Percentiles rank a stretch among this genome's conserved stretches.
These are phyloP conservation scores for Globisporangium rhizosaccharum DNA, from an alignment of 352 stramenopile genomes.

Conservation along the genomic window DNA sequence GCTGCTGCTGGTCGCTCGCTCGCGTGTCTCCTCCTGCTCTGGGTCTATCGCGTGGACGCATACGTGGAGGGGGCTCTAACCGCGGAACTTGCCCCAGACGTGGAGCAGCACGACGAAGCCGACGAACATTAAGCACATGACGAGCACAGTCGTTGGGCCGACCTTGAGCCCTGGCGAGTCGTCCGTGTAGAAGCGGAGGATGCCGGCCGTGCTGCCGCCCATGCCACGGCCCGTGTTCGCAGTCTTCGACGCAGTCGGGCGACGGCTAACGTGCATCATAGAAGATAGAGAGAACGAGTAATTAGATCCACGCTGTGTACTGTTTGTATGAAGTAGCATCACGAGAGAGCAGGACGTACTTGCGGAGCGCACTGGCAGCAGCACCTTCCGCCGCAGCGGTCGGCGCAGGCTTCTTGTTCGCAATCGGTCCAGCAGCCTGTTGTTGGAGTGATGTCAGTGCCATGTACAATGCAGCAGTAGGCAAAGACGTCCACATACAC, in stretches of 20 bases:
- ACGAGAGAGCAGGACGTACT: slow-evolving; percentile 25
- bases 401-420: slow-evolving; percentile 65
- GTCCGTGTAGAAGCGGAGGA: slow-evolving; percentile 97
- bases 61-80: slow-evolving; percentile 21
- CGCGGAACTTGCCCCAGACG: slow-evolving; percentile 96
- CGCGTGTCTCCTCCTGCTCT: slow-evolving; percentile 3
- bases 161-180: slow-evolving; percentile 96
- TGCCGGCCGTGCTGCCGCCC: slow-evolving; percentile 85
- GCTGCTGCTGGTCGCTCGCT: background rate
- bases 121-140: slow-evolving; percentile 94
- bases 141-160: slow-evolving; percentile 93
- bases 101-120: slow-evolving; percentile 96
- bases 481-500: background rate
- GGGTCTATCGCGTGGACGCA: too few relatives aligned
- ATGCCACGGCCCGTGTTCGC: slow-evolving; percentile 80
- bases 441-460: background rate
- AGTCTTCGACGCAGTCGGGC: slow-evolving; percentile 37
- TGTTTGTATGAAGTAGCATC: background rate
- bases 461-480: background rate
- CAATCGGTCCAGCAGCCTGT: slow-evolving; percentile 35
- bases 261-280: slow-evolving; percentile 29
- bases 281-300: background rate
- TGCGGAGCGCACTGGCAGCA: slow-evolving; percentile 65
- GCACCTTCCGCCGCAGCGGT: slow-evolving; percentile 52
- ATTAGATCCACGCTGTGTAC: background rate